Conservation (phyloP, 192 early-diverging fungal genomes). For the Rhizoclosmatium sp. region DNA sequence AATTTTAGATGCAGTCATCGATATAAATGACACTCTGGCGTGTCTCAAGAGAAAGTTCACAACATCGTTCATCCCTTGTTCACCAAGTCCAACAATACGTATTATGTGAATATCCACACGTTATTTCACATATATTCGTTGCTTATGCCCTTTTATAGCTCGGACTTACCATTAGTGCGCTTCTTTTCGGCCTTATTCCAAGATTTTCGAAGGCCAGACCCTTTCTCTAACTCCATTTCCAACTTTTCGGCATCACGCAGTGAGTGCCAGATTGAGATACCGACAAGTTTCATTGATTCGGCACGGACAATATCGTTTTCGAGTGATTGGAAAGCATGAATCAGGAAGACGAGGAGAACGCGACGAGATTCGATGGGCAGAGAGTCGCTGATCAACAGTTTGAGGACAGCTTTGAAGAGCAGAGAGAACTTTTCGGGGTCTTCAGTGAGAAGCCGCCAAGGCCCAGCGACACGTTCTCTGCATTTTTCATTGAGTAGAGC, state of each 20-base stretch:
- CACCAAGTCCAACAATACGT: too few relatives aligned
- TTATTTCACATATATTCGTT: too few relatives aligned
- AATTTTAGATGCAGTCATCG: not conserved
- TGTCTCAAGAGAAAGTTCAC: too few relatives aligned
- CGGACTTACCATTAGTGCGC: constrained; percentile 17
- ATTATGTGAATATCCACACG: too few relatives aligned
- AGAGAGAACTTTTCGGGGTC: constrained; percentile 56
- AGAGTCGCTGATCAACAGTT: constrained; percentile 47
- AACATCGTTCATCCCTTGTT: too few relatives aligned
- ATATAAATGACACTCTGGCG: not conserved
- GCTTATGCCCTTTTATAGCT: too few relatives aligned
- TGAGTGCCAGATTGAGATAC: constrained; percentile 78
- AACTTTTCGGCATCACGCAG: constrained; percentile 56
- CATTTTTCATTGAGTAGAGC: constrained; percentile 93
- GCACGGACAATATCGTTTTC: constrained; percentile 79
- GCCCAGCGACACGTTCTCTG: constrained; percentile 65
- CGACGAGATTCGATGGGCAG: constrained; percentile 47
- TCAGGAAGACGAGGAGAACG: constrained; percentile 77
- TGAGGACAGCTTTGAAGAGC: constrained; percentile 66
- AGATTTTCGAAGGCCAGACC: constrained; percentile 27
- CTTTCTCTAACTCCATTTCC: constrained; percentile 67
- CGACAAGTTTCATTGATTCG: constrained; percentile 80
- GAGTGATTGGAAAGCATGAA: constrained; percentile 83
- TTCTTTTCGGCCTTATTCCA: constrained; percentile 47
- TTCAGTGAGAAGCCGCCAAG: constrained; percentile 37